A percentile compares a stretch with the other conserved stretches of the same genome.
phyloP scores from a whole-genome alignment of 768 basidiomycete species.

The Termitomyces sp. region DNA sequence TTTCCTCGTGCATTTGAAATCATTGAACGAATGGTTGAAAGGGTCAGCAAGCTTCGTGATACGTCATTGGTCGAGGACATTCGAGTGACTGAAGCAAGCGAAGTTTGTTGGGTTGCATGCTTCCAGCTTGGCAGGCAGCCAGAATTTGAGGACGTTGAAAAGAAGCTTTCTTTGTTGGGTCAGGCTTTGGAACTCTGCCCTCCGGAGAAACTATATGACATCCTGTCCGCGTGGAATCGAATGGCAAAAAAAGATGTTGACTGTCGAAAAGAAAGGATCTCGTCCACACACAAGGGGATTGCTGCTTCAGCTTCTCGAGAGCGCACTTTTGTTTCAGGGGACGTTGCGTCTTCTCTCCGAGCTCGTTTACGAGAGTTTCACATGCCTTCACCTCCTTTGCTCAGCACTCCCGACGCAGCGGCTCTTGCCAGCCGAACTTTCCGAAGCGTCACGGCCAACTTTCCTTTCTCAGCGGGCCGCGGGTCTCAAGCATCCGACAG shows the following conservation, averaged over 20 bases:
- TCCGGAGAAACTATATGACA: constrained; percentile 66
- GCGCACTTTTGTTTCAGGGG: constrained; percentile 20
- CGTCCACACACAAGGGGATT: constrained; percentile 20
- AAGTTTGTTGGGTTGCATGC: constrained; percentile 88
- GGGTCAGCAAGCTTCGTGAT: constrained; percentile 44
- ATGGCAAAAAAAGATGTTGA: constrained; percentile 63
- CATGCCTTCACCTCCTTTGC: constrained; percentile 62
- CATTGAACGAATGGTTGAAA: constrained; percentile 64
- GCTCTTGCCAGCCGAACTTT: constrained; percentile 78
- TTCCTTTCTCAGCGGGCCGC: constrained; percentile 57
- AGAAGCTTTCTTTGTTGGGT: constrained; percentile 69
- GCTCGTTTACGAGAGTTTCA: constrained; percentile 60
- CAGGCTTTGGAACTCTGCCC: constrained; percentile 86
- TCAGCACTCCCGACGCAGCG: constrained; percentile 73
- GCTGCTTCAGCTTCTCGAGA: constrained; percentile 11
- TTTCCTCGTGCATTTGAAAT: constrained; percentile 68
- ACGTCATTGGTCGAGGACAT: constrained; percentile 26
- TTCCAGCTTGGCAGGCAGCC: constrained; percentile 82
- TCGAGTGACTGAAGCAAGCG: constrained; percentile 52
- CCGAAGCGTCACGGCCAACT: constrained; percentile 67
- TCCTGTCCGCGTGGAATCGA: constrained; percentile 74
- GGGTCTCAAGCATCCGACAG: constrained; percentile 32
- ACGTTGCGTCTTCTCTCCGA: constrained; percentile 47
- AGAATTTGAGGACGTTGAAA: constrained; percentile 62
- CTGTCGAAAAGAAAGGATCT: constrained; percentile 37